A percentile compares a stretch with the other conserved stretches of the same genome.
Evolutionary conservation across 2,329 filamentous ascomycete genomes (phyloP).

Genomic region (Fusarium sp.): DNA sequence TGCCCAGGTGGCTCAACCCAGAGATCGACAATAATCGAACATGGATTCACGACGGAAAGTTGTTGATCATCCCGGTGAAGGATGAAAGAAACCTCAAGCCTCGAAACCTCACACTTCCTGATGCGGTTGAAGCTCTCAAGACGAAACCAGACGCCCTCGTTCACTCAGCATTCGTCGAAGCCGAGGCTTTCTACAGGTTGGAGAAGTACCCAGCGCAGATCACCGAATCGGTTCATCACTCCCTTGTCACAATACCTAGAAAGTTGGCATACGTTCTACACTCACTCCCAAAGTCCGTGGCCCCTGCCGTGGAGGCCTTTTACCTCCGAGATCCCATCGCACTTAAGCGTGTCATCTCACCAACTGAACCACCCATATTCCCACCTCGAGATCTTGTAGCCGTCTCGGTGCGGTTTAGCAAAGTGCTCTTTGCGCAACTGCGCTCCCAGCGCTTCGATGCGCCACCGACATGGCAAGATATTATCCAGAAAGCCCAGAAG

Average conservation of each 20-base stretch:
- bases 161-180: conserved; percentile 79
- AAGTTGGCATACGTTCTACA: conserved; percentile 85
- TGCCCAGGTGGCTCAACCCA: conserved; percentile 92
- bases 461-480: conserved; percentile 61
- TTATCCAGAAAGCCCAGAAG: conserved; percentile 36
- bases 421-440: conserved; percentile 89
- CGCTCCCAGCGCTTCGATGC: conserved; percentile 85
- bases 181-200: conserved; percentile 90
- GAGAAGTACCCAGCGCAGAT: conserved; percentile 86
- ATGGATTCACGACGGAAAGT: conserved; percentile 84
- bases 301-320: conserved; percentile 88
- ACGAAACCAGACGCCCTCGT: conserved; percentile 68
- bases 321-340: conserved; percentile 87
- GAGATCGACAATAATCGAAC: conserved; percentile 88
- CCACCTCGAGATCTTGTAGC: conserved; percentile 82
- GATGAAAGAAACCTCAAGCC: conserved; percentile 45
- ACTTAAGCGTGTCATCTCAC: conserved; percentile 73
- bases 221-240: conserved; percentile 77
- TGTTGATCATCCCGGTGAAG: conserved; percentile 76
- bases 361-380: conserved; percentile 69
- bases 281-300: conserved; percentile 77
- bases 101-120: conserved; percentile 67
- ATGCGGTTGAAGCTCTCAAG: conserved; percentile 72
- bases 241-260: conserved; percentile 79
- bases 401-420: conserved; percentile 84